phyloP scores from a whole-genome alignment of 73 alveolate genomes.

The Loxodes magnus region DNA sequence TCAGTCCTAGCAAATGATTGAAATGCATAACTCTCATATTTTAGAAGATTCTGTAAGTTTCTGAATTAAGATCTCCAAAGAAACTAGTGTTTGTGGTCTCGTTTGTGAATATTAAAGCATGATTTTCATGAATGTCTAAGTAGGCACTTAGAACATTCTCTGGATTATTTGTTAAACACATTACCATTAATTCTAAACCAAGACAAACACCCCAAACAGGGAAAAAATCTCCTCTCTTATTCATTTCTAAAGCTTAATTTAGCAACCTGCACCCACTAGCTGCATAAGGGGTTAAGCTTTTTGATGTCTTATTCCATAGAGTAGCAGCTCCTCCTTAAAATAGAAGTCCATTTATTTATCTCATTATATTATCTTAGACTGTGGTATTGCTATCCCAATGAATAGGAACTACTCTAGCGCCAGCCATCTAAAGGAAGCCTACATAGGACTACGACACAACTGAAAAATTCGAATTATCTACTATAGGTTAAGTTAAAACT shows the following conservation, averaged over 20 bases:
- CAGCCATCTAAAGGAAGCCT: conserved; percentile 22
- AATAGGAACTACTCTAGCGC: conserved; percentile 37
- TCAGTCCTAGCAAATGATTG: not conserved
- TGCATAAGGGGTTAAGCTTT: conserved; percentile 18
- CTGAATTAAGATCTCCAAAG: not conserved
- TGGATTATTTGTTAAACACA: not conserved
- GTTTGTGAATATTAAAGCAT: not conserved
- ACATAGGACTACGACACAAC: conserved; percentile 19
- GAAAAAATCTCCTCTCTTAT: conserved; percentile 27
- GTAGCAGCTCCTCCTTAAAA: conserved; percentile 33
- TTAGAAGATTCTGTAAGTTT: not conserved
- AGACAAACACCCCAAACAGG: conserved; percentile 32
- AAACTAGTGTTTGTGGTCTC: too few relatives aligned
- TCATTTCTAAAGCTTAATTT: conserved; percentile 15
- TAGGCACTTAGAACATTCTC: not conserved
- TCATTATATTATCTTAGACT: conserved; percentile 8
- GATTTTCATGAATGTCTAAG: not conserved
- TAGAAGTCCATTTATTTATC: conserved; percentile 26
- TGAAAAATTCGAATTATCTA: too few relatives aligned
- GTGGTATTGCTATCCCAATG: conserved; percentile 18
- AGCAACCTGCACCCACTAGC: conserved; percentile 20
- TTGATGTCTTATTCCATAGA: conserved; percentile 15
- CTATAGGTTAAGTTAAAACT: not conserved
- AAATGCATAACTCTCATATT: not conserved
- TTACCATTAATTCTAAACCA: conserved; percentile 23